Evolutionary conservation across 106 monocot species (phyloP).

Genomic region (Amphibolis antarctica): DNA sequence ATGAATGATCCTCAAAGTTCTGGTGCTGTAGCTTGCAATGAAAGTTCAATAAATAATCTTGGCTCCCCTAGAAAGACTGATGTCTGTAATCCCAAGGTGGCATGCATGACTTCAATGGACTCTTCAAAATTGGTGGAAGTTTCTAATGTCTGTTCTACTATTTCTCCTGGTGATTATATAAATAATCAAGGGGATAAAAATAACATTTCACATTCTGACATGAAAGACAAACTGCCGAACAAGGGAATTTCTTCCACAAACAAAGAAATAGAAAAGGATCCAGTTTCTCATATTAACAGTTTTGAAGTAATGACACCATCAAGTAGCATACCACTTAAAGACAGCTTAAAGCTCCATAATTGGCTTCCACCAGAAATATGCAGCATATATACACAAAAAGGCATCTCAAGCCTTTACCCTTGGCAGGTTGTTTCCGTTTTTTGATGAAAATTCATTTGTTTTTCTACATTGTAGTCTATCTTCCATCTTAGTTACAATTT

Average conservation of each 20-base stretch:
- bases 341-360: constrained; percentile 42
- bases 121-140: background rate
- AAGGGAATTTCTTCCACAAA: background rate
- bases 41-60: background rate
- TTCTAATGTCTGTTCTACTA: background rate
- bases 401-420: constrained; percentile 80
- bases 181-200: background rate
- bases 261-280: background rate
- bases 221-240: background rate
- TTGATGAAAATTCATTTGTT: background rate
- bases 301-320: constrained; percentile 44
- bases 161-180: background rate
- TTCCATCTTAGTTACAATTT: no score
- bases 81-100: background rate
- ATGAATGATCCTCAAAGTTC: background rate
- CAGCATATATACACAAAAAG: constrained; percentile 61
- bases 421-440: constrained; percentile 69
- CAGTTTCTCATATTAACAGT: background rate
- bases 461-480: no score
- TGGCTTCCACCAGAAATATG: constrained; percentile 93
- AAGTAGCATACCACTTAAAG: constrained; percentile 39
- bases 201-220: background rate
- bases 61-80: background rate
- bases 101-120: background rate
- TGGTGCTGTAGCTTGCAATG: background rate